phyloP scores from a whole-genome alignment of 2,329 filamentous ascomycete species.

The Pseudogymnoascus sp. region DNA sequence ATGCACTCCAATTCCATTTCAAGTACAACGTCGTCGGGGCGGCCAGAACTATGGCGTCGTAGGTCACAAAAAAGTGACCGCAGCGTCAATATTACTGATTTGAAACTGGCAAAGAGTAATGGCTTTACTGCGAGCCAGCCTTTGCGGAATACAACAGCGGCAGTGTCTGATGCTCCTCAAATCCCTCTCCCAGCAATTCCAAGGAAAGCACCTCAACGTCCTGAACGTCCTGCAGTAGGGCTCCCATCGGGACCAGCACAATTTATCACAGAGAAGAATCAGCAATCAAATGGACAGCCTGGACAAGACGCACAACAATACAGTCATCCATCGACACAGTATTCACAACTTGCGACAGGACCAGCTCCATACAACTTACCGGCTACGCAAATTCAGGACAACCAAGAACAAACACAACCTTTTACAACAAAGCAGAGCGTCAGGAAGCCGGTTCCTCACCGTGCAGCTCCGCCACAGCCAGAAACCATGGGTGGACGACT shows the following conservation, averaged over 20 bases:
- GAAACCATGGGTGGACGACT: neutral
- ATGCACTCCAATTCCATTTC: conserved; percentile 6
- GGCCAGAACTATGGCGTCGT: conserved; percentile 25
- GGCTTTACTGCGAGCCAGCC: conserved; percentile 24
- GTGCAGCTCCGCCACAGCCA: neutral
- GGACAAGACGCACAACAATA: neutral
- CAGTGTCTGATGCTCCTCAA: conserved; percentile 3
- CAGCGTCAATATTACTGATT: conserved; percentile 21
- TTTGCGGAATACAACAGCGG: neutral
- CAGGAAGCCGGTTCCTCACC: neutral
- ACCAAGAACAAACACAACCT: neutral
- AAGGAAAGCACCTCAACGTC: neutral
- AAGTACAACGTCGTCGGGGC: neutral
- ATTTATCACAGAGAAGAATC: neutral
- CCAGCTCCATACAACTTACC: neutral
- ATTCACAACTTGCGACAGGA: neutral
- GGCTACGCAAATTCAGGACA: neutral
- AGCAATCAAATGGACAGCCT: neutral
- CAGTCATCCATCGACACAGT: neutral
- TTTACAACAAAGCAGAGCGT: neutral
- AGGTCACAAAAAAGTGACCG: conserved; percentile 22
- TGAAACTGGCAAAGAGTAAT: conserved; percentile 26
- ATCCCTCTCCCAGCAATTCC: conserved; percentile 1
- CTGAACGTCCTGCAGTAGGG: neutral
- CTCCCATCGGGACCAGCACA: neutral